Conservation (phyloP, 495 filamentous ascomycete species). For the Penicillium dipodomyicola region DNA sequence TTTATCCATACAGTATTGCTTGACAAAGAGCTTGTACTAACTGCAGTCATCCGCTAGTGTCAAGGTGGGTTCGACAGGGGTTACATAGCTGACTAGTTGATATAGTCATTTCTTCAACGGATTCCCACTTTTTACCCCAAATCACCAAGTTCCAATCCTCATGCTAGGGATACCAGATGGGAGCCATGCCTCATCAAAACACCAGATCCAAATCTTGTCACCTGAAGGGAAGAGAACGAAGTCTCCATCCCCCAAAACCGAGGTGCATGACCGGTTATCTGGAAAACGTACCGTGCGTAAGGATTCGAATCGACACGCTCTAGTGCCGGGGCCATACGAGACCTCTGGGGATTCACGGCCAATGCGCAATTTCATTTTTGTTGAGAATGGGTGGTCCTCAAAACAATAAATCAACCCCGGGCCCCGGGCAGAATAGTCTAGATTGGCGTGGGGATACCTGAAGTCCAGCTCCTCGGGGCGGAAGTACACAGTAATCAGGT, state of each 20-base stretch:
- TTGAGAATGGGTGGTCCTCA: background rate
- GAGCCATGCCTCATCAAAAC: conserved; percentile 13
- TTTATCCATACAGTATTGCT: background rate
- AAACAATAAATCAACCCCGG: background rate
- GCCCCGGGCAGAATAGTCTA: background rate
- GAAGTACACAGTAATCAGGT: background rate
- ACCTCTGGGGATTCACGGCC: background rate
- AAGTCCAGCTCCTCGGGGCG: background rate
- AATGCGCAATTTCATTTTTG: background rate
- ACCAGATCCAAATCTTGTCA: conserved; percentile 3
- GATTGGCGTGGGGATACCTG: background rate
- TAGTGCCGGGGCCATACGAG: too few species aligned
- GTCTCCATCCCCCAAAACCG: conserved; percentile 8
- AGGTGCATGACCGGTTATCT: background rate
- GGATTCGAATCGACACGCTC: background rate
- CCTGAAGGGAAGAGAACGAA: background rate
- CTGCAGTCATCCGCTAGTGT: background rate
- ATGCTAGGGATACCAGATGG: background rate
- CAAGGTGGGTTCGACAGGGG: background rate
- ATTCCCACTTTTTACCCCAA: background rate
- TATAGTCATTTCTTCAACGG: background rate
- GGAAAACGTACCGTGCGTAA: too few species aligned
- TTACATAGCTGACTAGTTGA: background rate
- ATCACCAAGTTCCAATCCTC: background rate
- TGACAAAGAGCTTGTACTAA: background rate